A percentile compares a stretch with the other conserved stretches of the same genome.
These are phyloP conservation scores for Isabelozyma gotoi DNA, from an alignment of 805 yeast genomes.

Conservation along the genomic window DNA sequence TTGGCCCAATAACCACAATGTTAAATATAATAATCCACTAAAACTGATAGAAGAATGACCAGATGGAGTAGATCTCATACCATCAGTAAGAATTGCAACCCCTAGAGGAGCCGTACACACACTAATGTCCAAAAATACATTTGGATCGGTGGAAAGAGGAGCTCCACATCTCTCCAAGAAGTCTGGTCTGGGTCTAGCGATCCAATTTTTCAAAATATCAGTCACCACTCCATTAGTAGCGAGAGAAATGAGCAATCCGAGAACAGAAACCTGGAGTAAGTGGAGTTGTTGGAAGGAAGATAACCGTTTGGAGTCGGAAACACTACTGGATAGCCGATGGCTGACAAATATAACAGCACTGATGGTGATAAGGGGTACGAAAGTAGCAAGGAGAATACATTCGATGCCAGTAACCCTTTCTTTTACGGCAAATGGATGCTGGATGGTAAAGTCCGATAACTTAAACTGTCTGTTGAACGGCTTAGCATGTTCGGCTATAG, in stretches of 20 bases:
- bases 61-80: slow-evolving; percentile 57
- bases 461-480: slow-evolving; percentile 39
- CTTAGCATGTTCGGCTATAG: slow-evolving; percentile 28
- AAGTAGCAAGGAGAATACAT: slow-evolving; percentile 27
- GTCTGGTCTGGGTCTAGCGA: slow-evolving; percentile 35
- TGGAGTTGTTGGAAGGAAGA: slow-evolving; percentile 11
- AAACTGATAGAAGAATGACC: slow-evolving; percentile 59
- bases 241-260: slow-evolving; percentile 28
- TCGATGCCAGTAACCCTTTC: slow-evolving; percentile 31
- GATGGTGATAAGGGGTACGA: slow-evolving; percentile 23
- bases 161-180: slow-evolving; percentile 35
- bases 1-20: slow-evolving; percentile 51
- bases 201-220: slow-evolving; percentile 36
- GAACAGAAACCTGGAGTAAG: slow-evolving; percentile 25
- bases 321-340: neutral
- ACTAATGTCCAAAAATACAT: slow-evolving; percentile 21
- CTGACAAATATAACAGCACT: slow-evolving; percentile 9
- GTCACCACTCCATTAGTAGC: slow-evolving; percentile 32
- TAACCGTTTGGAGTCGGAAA: neutral
- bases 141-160: slow-evolving; percentile 19
- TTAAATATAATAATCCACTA: slow-evolving; percentile 46
- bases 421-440: slow-evolving; percentile 32
- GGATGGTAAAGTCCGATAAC: slow-evolving; percentile 27
- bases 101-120: slow-evolving; percentile 37
- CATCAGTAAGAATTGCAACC: slow-evolving; percentile 38